A percentile compares a stretch with the other conserved stretches of the same genome.
Evolutionary conservation across 1,139 yeast genomes (phyloP).

Genomic region (Kurtzmaniella natalensis): DNA sequence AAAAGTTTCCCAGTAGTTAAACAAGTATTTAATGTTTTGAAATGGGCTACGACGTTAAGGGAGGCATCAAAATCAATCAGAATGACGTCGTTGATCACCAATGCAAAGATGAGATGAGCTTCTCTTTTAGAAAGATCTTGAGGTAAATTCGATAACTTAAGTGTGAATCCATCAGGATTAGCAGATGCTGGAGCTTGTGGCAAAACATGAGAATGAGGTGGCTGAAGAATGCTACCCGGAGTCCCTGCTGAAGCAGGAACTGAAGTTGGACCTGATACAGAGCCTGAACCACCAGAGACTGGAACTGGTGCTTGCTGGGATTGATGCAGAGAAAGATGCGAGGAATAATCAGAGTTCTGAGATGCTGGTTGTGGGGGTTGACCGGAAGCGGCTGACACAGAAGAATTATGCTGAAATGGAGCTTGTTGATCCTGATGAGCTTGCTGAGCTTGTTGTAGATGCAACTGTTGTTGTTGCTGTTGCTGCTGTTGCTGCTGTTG

Average conservation of each 20-base stretch:
- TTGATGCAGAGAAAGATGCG: too few species aligned
- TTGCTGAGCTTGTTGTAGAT: slow-evolving; percentile 6
- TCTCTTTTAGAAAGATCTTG: slow-evolving; percentile 71
- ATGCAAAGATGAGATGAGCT: slow-evolving; percentile 69
- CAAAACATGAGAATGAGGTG: too few species aligned
- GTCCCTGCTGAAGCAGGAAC: slow-evolving; percentile 1
- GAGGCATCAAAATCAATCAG: slow-evolving; percentile 48
- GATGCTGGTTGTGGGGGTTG: slow-evolving; percentile 2
- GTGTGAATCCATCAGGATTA: slow-evolving; percentile 12
- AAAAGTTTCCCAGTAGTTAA: slow-evolving; percentile 66
- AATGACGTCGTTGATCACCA: slow-evolving; percentile 67
- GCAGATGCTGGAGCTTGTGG: slow-evolving; percentile 7
- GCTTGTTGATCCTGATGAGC: slow-evolving; percentile 2
- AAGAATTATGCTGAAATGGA: too few species aligned
- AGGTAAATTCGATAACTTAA: slow-evolving; percentile 61
- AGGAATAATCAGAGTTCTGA: too few species aligned
- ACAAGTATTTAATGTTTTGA: slow-evolving; percentile 62
- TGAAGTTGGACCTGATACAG: not conserved
- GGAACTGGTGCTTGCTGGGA: not conserved
- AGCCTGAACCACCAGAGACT: too few species aligned
- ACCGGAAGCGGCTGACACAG: too few species aligned
- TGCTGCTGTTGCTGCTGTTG: slow-evolving; percentile 9
- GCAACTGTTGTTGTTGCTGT: slow-evolving; percentile 7
- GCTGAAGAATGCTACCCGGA: not conserved
- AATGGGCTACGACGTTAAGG: slow-evolving; percentile 55